A percentile compares a stretch with the other conserved stretches of the same genome.
Evolutionary conservation across 805 yeast genomes (phyloP).

Genomic region (Candida sonorensis): DNA sequence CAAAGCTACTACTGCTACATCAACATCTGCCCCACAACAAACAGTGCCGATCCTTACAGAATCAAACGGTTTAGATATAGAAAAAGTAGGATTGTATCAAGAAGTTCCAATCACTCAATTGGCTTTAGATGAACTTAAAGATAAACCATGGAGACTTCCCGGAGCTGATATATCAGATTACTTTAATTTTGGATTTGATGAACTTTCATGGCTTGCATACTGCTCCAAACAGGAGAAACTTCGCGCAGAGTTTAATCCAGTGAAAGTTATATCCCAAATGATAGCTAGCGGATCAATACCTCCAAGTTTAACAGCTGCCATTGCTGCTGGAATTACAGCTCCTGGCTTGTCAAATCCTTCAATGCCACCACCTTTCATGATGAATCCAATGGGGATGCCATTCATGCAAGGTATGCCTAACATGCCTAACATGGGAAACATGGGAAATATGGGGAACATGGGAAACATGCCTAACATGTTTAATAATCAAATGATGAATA

Average conservation of each 20-base stretch:
- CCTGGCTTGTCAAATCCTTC: constrained; percentile 13
- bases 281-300: constrained; percentile 31
- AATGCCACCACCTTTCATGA: constrained; percentile 27
- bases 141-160: constrained; percentile 97
- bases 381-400: constrained; percentile 20
- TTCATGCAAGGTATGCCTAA: constrained; percentile 27
- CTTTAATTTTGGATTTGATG: constrained; percentile 95
- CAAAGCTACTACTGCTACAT: constrained; percentile 8
- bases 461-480: constrained; percentile 7
- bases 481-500: not conserved
- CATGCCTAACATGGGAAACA: constrained; percentile 5
- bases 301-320: constrained; percentile 21
- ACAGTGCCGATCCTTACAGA: constrained; percentile 28
- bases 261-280: constrained; percentile 63
- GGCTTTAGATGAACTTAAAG: constrained; percentile 73
- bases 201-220: constrained; percentile 91
- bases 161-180: constrained; percentile 94
- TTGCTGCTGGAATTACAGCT: constrained; percentile 19
- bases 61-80: constrained; percentile 52
- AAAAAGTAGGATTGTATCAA: constrained; percentile 63
- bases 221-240: constrained; percentile 80
- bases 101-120: constrained; percentile 81
- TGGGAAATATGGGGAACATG: not conserved
- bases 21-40: constrained; percentile 15
- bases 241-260: constrained; percentile 76